phyloP scores from a whole-genome alignment of 495 filamentous ascomycete genomes.

The Lepidopterella palustris region DNA sequence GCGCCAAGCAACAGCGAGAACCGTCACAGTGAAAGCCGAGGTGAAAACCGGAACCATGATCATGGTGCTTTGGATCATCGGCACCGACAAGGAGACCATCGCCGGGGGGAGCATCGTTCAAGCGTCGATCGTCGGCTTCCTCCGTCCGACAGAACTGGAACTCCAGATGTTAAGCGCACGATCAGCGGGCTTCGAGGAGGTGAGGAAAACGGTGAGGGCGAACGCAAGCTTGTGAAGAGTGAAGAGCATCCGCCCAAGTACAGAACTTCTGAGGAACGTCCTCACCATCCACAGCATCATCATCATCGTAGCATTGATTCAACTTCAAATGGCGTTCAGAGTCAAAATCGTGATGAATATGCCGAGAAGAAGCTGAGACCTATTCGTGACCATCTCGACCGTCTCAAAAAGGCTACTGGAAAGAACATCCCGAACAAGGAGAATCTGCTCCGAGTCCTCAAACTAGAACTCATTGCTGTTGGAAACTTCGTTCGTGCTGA shows the following conservation, averaged over 20 bases:
- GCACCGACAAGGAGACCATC: slow-evolving; percentile 39
- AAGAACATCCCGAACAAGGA: slow-evolving; percentile 55
- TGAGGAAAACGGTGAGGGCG: slow-evolving; percentile 12
- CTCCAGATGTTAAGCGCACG: slow-evolving; percentile 33
- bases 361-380: slow-evolving; percentile 54
- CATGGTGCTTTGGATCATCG: slow-evolving; percentile 24
- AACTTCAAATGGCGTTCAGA: slow-evolving; percentile 20
- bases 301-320: slow-evolving; percentile 20
- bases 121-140: slow-evolving; percentile 39
- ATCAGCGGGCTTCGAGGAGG: too few relatives aligned
- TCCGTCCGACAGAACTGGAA: slow-evolving; percentile 39
- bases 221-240: slow-evolving; percentile 29
- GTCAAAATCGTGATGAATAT: slow-evolving; percentile 42
- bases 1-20: slow-evolving; percentile 42
- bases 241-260: slow-evolving; percentile 27
- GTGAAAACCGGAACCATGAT: slow-evolving; percentile 33
- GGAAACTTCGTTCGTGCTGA: slow-evolving; percentile 46
- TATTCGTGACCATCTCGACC: slow-evolving; percentile 51
- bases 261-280: slow-evolving; percentile 5
- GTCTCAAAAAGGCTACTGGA: slow-evolving; percentile 55
- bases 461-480: slow-evolving; percentile 43
- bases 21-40: slow-evolving; percentile 45
- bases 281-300: slow-evolving; percentile 5
- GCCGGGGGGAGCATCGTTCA: slow-evolving; percentile 22
- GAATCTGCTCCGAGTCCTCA: slow-evolving; percentile 51